Evolutionary conservation across 2,329 filamentous ascomycete species (phyloP).

Genomic region (Diaporthe ilicicola): DNA sequence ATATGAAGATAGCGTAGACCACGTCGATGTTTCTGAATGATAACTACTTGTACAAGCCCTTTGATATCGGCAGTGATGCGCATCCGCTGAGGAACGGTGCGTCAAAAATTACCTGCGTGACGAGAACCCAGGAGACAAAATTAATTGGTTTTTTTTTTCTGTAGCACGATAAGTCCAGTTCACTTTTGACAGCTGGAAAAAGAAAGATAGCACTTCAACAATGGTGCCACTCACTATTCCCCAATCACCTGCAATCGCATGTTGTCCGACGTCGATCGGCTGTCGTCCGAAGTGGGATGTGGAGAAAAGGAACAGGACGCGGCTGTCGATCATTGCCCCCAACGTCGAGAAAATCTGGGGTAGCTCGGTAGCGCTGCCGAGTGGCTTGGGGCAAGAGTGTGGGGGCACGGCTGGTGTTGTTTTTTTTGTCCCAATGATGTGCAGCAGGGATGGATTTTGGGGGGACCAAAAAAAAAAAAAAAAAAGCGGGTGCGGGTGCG

Average conservation of each 20-base stretch:
- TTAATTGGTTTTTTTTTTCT: no score
- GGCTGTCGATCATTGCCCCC: constrained; percentile 3
- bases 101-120: not conserved
- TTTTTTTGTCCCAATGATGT: not conserved
- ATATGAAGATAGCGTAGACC: no score
- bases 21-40: no score
- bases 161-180: no score
- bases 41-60: not conserved
- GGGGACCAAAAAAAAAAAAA: not conserved
- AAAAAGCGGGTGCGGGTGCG: not conserved
- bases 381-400: not conserved
- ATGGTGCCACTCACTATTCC: not conserved
- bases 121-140: not conserved
- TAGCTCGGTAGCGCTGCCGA: constrained; percentile 8
- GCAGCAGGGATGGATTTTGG: not conserved
- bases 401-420: no score
- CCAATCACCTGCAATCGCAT: not conserved
- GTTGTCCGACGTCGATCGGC: not conserved
- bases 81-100: not conserved
- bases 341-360: not conserved
- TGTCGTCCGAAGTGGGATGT: constrained; percentile 6
- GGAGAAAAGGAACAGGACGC: not conserved
- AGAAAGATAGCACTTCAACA: no score
- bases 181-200: no score
- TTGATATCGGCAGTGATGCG: not conserved